A percentile compares a stretch with the other conserved stretches of the same genome.
Conservation (phyloP, 352 stramenopile genomes). For the Phytophthora podocarpi region DNA sequence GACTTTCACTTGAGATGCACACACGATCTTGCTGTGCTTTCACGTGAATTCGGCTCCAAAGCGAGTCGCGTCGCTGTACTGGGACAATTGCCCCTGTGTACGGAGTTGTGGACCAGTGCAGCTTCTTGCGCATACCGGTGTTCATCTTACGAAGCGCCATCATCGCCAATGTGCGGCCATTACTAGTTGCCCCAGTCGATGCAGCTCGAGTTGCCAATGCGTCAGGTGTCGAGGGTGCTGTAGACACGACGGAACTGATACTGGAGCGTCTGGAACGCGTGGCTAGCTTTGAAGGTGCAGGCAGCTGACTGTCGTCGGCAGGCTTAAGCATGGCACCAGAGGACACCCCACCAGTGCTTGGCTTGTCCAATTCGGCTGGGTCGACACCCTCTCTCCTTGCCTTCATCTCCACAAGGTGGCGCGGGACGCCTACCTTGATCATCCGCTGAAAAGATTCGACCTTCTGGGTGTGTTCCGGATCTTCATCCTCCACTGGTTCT, state of each 20-base stretch:
- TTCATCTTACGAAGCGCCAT: conserved; percentile 55
- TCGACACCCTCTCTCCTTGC: conserved; percentile 59
- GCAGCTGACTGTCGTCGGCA: conserved; percentile 36
- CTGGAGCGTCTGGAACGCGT: conserved; percentile 46
- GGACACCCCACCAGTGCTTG: neutral
- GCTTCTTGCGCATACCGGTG: conserved; percentile 72
- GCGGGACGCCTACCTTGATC: conserved; percentile 69
- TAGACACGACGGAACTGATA: conserved; percentile 35
- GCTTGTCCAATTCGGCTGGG: conserved; percentile 43
- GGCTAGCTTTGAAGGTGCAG: conserved; percentile 3
- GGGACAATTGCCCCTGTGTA: conserved; percentile 35
- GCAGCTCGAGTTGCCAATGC: conserved; percentile 21
- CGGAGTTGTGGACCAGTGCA: conserved; percentile 74
- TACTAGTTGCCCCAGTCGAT: conserved; percentile 11
- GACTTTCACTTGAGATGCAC: conserved; percentile 61
- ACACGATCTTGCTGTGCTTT: conserved; percentile 35
- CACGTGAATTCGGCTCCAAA: conserved; percentile 54
- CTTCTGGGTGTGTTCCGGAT: conserved; percentile 47
- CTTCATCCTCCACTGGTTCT: conserved; percentile 36
- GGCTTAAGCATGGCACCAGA: conserved; percentile 18
- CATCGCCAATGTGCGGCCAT: conserved; percentile 29
- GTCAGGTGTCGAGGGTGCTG: conserved; percentile 39
- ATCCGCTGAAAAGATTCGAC: conserved; percentile 68
- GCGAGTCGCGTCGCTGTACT: conserved; percentile 42
- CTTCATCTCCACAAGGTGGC: conserved; percentile 68